Evolutionary conservation across 2,329 filamentous ascomycete genomes (phyloP).

Genomic region (Botrytis cinerea): DNA sequence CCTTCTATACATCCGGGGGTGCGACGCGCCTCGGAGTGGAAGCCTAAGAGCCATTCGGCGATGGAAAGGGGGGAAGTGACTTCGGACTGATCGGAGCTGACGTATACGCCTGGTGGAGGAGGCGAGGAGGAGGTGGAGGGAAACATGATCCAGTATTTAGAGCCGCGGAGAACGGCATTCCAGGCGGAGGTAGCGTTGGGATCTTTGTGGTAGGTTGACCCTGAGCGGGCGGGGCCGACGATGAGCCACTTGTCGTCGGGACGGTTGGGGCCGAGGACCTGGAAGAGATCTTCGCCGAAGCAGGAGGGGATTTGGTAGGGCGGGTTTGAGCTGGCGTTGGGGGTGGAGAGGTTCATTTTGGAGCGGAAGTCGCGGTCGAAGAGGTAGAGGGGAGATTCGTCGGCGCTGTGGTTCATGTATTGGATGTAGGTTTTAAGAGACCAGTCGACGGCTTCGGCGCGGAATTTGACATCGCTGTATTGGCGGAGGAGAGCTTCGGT

Average conservation of each 20-base stretch:
- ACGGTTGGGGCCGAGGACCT: constrained; percentile 72
- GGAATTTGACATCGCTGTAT: constrained; percentile 70
- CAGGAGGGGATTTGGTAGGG: constrained; percentile 78
- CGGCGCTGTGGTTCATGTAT: constrained; percentile 77
- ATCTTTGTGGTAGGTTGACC: constrained; percentile 92
- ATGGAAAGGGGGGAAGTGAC: constrained; percentile 93
- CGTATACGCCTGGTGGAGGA: constrained; percentile 80
- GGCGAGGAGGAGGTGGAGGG: constrained; percentile 57
- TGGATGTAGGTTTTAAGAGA: constrained; percentile 74
- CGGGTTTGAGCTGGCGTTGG: constrained; percentile 48
- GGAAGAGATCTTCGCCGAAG: constrained; percentile 86
- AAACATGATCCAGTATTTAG: constrained; percentile 99
- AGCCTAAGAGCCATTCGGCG: constrained; percentile 91
- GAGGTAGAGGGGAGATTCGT: constrained; percentile 90
- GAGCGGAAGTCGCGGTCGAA: constrained; percentile 86
- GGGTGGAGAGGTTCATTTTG: constrained; percentile 76
- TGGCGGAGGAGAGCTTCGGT: constrained; percentile 64
- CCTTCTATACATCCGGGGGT: constrained; percentile 81
- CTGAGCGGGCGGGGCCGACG: constrained; percentile 81
- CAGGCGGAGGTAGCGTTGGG: constrained; percentile 76
- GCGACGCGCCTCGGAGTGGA: constrained; percentile 78
- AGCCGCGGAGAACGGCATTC: constrained; percentile 88
- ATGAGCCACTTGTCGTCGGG: constrained; percentile 94
- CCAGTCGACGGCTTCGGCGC: constrained; percentile 95
- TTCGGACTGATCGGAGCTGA: constrained; percentile 86